These are phyloP conservation scores for Didymella arachidicola DNA, from an alignment of 2,329 filamentous ascomycete genomes.

Conservation along the genomic window DNA sequence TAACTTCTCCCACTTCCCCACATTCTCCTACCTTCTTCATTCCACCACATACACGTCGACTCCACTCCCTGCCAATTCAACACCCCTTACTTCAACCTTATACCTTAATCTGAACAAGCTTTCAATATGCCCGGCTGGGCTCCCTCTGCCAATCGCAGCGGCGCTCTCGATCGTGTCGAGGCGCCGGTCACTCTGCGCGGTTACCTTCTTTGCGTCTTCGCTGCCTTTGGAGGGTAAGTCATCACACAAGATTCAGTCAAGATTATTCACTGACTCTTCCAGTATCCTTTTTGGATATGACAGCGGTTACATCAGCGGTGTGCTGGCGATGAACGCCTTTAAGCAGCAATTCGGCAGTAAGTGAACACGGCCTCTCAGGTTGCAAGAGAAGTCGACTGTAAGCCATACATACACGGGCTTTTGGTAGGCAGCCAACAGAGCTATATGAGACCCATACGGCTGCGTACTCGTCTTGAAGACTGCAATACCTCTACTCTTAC, in stretches of 20 bases:
- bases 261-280: neutral
- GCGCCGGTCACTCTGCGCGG: constrained; percentile 58
- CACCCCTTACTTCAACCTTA: constrained; percentile 16
- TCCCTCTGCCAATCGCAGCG: constrained; percentile 29
- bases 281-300: constrained; percentile 78
- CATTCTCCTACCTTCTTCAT: constrained; percentile 8
- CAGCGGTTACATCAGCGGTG: constrained; percentile 76
- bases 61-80: constrained; percentile 3
- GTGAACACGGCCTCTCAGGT: constrained; percentile 6
- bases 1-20: constrained; percentile 5
- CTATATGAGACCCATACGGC: no score
- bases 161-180: constrained; percentile 62
- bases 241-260: neutral
- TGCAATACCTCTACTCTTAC: no score
- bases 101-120: constrained; percentile 21
- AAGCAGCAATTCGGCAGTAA: constrained; percentile 53
- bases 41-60: constrained; percentile 5
- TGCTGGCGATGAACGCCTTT: constrained; percentile 57
- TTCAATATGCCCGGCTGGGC: constrained; percentile 37
- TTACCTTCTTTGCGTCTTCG: constrained; percentile 57
- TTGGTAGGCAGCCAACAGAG: no score
- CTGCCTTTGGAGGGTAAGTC: constrained; percentile 58
- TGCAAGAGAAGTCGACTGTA: no score
- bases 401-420: no score
- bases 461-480: no score